These are phyloP conservation scores for Ophiostoma perfectum DNA, from an alignment of 2,329 filamentous ascomycete genomes.

Conservation along the genomic window DNA sequence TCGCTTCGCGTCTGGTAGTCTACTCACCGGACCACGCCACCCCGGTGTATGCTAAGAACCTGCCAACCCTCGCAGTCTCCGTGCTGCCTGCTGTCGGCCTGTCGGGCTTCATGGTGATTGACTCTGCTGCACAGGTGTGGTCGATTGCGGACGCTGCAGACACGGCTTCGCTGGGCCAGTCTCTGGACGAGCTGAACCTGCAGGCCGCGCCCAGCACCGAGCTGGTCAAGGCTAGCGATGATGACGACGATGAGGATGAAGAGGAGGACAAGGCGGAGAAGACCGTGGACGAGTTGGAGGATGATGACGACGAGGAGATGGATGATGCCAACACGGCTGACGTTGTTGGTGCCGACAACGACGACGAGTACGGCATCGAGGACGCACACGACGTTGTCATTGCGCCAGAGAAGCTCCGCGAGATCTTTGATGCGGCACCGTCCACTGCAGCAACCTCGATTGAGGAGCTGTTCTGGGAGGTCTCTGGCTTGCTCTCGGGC, in stretches of 20 bases:
- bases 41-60: conserved; percentile 54
- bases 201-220: conserved; percentile 33
- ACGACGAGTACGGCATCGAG: conserved; percentile 32
- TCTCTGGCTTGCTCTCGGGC: conserved; percentile 56
- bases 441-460: conserved; percentile 66
- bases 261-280: conserved; percentile 12
- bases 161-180: conserved; percentile 49
- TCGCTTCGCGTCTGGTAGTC: conserved; percentile 55
- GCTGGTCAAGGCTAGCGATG: conserved; percentile 32
- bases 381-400: conserved; percentile 56
- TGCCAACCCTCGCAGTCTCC: conserved; percentile 57
- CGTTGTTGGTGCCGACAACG: conserved; percentile 32
- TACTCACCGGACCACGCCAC: conserved; percentile 55
- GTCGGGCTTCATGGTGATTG: conserved; percentile 69
- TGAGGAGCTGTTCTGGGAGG: conserved; percentile 69
- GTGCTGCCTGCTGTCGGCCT: conserved; percentile 59
- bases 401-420: conserved; percentile 60
- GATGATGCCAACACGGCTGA: conserved; percentile 38
- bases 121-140: conserved; percentile 69
- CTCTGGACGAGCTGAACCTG: conserved; percentile 50
- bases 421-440: conserved; percentile 64
- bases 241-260: conserved; percentile 30
- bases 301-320: conserved; percentile 40
- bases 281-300: conserved; percentile 28
- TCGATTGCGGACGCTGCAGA: conserved; percentile 55